phyloP scores from a whole-genome alignment of 1,284 basidiomycete genomes.

The Microbotryomycetes sp. region DNA sequence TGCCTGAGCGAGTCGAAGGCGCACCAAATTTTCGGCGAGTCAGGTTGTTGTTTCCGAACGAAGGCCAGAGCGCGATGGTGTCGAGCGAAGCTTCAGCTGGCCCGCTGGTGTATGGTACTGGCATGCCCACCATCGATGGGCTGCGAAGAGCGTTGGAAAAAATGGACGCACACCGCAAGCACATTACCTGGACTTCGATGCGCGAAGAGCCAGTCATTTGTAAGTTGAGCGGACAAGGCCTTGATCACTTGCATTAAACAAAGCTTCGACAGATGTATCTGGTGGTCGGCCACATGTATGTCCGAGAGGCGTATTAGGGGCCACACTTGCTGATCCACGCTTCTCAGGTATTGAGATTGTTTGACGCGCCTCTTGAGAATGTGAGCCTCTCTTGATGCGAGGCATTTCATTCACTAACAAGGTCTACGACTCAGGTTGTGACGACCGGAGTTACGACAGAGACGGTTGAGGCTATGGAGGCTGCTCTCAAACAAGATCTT shows the following conservation, averaged over 20 bases:
- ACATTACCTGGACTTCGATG: conserved; percentile 81
- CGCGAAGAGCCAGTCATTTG: conserved; percentile 96
- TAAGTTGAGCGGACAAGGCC: conserved; percentile 45
- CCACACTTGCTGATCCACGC: background rate
- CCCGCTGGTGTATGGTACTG: conserved; percentile 54
- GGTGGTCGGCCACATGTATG: conserved; percentile 73
- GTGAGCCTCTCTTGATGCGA: conserved; percentile 47
- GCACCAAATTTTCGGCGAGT: conserved; percentile 83
- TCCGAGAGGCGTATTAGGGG: too few relatives aligned
- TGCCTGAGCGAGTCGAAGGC: conserved; percentile 90
- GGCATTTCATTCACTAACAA: conserved; percentile 23
- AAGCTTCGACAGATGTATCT: background rate
- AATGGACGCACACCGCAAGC: conserved; percentile 68
- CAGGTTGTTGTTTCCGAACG: conserved; percentile 49
- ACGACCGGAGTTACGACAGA: conserved; percentile 86
- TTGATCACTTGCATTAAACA: background rate
- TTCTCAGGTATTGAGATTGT: conserved; percentile 63
- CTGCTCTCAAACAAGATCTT: conserved; percentile 81
- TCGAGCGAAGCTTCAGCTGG: conserved; percentile 2
- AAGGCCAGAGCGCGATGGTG: background rate
- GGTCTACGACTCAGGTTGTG: conserved; percentile 53
- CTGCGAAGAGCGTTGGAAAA: conserved; percentile 71
- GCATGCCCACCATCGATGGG: conserved; percentile 84
- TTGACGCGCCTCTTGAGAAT: conserved; percentile 82
- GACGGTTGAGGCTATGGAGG: conserved; percentile 90